Conservation (phyloP, 768 basidiomycete species). For the Neoboletus magnificus region DNA sequence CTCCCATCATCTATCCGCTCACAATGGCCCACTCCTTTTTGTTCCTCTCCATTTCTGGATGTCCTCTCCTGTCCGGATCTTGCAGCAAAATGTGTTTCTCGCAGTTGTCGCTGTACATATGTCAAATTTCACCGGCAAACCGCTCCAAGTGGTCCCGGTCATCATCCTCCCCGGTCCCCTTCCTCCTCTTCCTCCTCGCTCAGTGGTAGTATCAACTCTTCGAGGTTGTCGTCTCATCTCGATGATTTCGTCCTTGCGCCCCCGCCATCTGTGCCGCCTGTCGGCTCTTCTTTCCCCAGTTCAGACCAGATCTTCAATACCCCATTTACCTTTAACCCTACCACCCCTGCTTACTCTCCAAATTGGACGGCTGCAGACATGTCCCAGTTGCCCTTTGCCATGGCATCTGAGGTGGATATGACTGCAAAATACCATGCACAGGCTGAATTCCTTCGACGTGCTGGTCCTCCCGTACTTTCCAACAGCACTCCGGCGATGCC, state of each 20-base stretch:
- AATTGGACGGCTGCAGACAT: slow-evolving; percentile 21
- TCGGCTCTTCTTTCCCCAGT: slow-evolving; percentile 19
- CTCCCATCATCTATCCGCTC: neutral
- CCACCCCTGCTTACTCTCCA: slow-evolving; percentile 15
- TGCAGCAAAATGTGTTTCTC: slow-evolving; percentile 69
- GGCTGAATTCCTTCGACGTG: slow-evolving; percentile 41
- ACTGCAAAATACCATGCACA: slow-evolving; percentile 46
- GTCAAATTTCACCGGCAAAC: slow-evolving; percentile 84
- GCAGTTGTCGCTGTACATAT: slow-evolving; percentile 72
- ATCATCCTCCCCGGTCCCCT: slow-evolving; percentile 39
- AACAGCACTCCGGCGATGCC: slow-evolving; percentile 3
- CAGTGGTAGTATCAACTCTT: slow-evolving; percentile 5
- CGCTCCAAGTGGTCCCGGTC: slow-evolving; percentile 73
- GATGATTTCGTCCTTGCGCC: slow-evolving; percentile 45
- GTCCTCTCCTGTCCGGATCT: neutral
- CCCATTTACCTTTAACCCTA: slow-evolving; percentile 30
- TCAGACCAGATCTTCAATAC: slow-evolving; percentile 31
- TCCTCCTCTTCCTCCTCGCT: slow-evolving; percentile 32
- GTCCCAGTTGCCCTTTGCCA: slow-evolving; percentile 17
- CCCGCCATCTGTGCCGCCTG: slow-evolving; percentile 31
- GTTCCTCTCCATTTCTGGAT: neutral
- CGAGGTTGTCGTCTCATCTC: slow-evolving; percentile 31
- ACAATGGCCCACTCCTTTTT: neutral
- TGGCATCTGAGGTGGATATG: slow-evolving; percentile 37
- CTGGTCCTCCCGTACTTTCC: slow-evolving; percentile 18